A percentile compares a stretch with the other conserved stretches of the same genome.
Conservation (phyloP, 768 basidiomycete genomes). For the Boletus rex-veris region DNA sequence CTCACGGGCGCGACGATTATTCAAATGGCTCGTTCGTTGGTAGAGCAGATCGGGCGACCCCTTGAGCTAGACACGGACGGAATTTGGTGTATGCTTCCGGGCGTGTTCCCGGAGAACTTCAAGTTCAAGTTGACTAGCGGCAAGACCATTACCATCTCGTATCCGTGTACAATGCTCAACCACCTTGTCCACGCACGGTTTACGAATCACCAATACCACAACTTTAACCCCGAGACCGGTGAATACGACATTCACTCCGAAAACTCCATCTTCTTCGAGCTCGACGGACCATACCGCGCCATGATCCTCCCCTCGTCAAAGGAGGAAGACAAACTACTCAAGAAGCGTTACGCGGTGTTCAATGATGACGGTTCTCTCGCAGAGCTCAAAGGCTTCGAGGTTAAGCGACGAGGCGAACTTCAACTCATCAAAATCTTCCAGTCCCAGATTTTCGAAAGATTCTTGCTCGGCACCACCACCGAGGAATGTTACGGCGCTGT, state of each 20-base stretch:
- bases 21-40: conserved; percentile 95
- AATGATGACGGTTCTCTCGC: conserved; percentile 97
- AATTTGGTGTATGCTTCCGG: conserved; percentile 99
- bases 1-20: conserved; percentile 97
- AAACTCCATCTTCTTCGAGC: conserved; percentile 99
- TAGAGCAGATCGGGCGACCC: conserved; percentile 96
- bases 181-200: conserved; percentile 94
- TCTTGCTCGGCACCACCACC: conserved; percentile 87
- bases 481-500: conserved; percentile 96
- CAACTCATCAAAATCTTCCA: conserved; percentile 99
- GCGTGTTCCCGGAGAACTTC: conserved; percentile 97
- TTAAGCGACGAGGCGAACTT: conserved; percentile 94
- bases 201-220: conserved; percentile 98
- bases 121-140: conserved; percentile 87
- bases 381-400: conserved; percentile 98
- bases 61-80: conserved; percentile 98
- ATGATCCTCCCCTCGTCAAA: conserved; percentile 99
- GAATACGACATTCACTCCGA: conserved; percentile 86
- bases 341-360: conserved; percentile 99
- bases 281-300: conserved; percentile 97
- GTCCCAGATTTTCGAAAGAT: conserved; percentile 96
- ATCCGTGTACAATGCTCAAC: conserved; percentile 99
- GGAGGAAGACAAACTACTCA: conserved; percentile 96
- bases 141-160: conserved; percentile 86
- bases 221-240: conserved; percentile 80